phyloP scores from a whole-genome alignment of 1,284 basidiomycete genomes.

The Puccinia coronata region DNA sequence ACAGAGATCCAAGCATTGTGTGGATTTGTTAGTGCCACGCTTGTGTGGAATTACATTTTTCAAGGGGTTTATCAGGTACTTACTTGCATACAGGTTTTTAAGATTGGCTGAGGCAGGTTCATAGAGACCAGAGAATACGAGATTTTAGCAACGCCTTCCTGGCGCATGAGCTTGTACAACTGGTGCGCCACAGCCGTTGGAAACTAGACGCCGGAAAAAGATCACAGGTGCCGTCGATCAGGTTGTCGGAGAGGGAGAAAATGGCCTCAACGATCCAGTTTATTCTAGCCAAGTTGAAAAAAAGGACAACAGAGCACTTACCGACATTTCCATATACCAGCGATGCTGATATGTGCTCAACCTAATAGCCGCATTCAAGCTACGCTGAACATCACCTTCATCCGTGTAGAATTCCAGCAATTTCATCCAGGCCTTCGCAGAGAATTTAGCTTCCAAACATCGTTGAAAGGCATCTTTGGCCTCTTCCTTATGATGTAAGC shows the following conservation, averaged over 20 bases:
- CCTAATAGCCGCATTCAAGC: conserved; percentile 85
- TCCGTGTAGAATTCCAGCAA: conserved; percentile 92
- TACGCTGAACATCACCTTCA: conserved; percentile 85
- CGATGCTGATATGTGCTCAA: conserved; percentile 85
- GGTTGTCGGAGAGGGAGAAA: conserved; percentile 9
- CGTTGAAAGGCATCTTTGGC: conserved; percentile 95
- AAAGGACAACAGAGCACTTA: conserved; percentile 51
- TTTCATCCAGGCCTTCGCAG: conserved; percentile 85
- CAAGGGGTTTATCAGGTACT: neutral
- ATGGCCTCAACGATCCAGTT: neutral
- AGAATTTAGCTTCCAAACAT: conserved; percentile 85
- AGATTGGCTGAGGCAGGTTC: conserved; percentile 55
- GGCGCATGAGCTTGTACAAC: conserved; percentile 87
- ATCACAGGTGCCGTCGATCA: conserved; percentile 30
- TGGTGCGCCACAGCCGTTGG: conserved; percentile 85
- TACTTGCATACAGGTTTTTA: conserved; percentile 53
- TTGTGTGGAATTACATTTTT: neutral
- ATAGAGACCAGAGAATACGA: conserved; percentile 86
- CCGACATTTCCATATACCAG: conserved; percentile 61
- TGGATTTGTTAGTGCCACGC: neutral
- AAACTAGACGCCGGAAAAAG: conserved; percentile 64
- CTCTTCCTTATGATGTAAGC: conserved; percentile 94
- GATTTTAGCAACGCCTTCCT: conserved; percentile 94
- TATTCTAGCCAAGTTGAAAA: neutral
- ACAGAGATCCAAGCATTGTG: conserved; percentile 10